These are phyloP conservation scores for Digitaria exilis DNA, from an alignment of 202 grass and related monocot species.

Conservation along the genomic window DNA sequence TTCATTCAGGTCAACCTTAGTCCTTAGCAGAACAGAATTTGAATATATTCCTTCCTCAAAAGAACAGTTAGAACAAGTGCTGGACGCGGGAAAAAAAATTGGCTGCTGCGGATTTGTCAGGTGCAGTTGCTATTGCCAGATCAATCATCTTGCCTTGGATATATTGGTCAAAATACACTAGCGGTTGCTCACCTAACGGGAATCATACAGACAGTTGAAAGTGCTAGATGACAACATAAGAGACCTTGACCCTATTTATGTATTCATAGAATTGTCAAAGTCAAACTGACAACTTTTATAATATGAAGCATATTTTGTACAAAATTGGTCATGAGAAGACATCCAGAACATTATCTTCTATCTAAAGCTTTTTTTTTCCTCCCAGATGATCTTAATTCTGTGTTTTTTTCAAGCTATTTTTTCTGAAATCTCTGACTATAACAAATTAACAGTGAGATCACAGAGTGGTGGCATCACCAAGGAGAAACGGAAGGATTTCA, in stretches of 20 bases:
- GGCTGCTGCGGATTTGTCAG: conserved; percentile 21
- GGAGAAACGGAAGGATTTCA: too few species aligned
- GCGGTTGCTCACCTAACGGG: conserved; percentile 17
- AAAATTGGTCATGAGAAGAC: background rate
- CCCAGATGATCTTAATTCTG: background rate
- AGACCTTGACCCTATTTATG: conserved; percentile 20
- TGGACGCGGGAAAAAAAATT: background rate
- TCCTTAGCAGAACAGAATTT: background rate
- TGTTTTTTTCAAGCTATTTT: conserved; percentile 22
- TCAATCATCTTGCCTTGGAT: conserved; percentile 15
- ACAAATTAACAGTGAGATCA: too few species aligned
- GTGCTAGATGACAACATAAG: conserved; percentile 30
- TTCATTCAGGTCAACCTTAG: background rate
- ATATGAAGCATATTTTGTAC: background rate
- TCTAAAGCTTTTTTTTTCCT: conserved; percentile 7
- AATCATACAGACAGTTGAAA: conserved; percentile 23
- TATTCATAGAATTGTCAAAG: conserved; percentile 17
- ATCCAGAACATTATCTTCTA: conserved; percentile 12
- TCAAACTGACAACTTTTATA: conserved; percentile 6
- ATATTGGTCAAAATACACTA: conserved; percentile 37
- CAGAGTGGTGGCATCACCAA: too few species aligned
- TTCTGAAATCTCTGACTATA: too few species aligned
- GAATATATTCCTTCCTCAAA: conserved; percentile 2
- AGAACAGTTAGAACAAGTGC: conserved; percentile 20
- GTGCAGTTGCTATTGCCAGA: conserved; percentile 16